Conservation (phyloP, 129 eudicot species). For the Centrapalus pauciflorus region DNA sequence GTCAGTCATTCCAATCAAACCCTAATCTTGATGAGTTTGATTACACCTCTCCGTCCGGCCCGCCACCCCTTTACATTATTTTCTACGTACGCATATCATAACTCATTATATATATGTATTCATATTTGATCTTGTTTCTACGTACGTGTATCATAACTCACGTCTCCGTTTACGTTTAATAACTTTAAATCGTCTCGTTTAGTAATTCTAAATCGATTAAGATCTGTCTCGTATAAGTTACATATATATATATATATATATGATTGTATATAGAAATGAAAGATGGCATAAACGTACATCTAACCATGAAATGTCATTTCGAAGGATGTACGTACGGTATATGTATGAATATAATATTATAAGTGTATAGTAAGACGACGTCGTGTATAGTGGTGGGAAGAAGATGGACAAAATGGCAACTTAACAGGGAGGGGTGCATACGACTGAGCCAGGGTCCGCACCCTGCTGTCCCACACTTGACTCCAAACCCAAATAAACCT, state of each 20-base stretch:
- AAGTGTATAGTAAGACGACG: too few relatives aligned
- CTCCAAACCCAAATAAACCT: conserved; percentile 5
- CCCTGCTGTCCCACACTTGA: conserved; percentile 17
- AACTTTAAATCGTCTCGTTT: too few relatives aligned
- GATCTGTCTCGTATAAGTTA: too few relatives aligned
- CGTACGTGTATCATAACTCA: too few relatives aligned
- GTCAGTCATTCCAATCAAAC: conserved; percentile 16
- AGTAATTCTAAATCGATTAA: too few relatives aligned
- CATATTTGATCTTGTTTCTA: too few relatives aligned
- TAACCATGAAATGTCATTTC: conserved; percentile 29
- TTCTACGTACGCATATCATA: too few relatives aligned
- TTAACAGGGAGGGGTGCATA: background rate
- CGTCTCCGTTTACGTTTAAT: too few relatives aligned
- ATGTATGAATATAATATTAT: too few relatives aligned
- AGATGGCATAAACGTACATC: too few relatives aligned
- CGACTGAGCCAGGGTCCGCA: conserved; percentile 7
- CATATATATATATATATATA: background rate
- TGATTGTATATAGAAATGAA: background rate
- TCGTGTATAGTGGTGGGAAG: conserved; percentile 21
- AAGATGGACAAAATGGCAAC: conserved; percentile 19
- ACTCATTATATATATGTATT: background rate
- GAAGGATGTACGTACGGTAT: conserved; percentile 14
- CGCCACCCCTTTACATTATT: background rate
- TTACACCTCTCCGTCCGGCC: too few relatives aligned
- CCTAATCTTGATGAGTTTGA: conserved; percentile 3